Conservation (phyloP, 495 filamentous ascomycete genomes). For the Aspergillus homomorphus region DNA sequence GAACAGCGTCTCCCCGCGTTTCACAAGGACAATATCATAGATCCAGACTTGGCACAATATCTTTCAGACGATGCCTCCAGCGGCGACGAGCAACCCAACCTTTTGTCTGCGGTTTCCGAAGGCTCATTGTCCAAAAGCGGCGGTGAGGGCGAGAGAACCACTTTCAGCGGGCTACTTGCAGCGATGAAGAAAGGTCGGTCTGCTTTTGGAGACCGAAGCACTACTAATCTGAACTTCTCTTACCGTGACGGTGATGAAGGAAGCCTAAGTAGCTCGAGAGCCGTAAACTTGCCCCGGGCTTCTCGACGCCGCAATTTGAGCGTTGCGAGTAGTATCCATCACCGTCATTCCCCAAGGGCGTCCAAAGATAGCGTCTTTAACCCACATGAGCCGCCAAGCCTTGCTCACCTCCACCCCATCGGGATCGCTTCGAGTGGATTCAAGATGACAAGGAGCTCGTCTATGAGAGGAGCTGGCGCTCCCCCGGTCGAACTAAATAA, state of each 20-base stretch:
- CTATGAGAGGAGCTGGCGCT: constrained; percentile 72
- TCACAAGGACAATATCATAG: constrained; percentile 96
- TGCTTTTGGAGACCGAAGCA: constrained; percentile 66
- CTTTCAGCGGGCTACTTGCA: constrained; percentile 53
- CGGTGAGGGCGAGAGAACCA: constrained; percentile 53
- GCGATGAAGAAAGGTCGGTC: constrained; percentile 72
- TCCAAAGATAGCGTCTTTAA: constrained; percentile 42
- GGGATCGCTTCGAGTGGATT: constrained; percentile 39
- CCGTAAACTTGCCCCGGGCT: constrained; percentile 48
- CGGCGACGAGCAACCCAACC: constrained; percentile 85
- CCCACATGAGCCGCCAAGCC: constrained; percentile 27
- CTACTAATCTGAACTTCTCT: constrained; percentile 57
- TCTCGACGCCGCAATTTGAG: constrained; percentile 74
- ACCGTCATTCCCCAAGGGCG: constrained; percentile 63
- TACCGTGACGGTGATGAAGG: constrained; percentile 60
- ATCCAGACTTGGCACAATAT: constrained; percentile 91
- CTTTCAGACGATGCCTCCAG: constrained; percentile 93
- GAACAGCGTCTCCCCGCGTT: constrained; percentile 80
- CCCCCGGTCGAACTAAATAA: constrained; percentile 79
- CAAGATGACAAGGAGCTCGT: constrained; percentile 74
- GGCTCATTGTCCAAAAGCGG: constrained; percentile 45
- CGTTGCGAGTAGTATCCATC: constrained; percentile 65
- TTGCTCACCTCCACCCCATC: constrained; percentile 18
- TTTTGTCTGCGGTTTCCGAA: constrained; percentile 69
- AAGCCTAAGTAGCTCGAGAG: constrained; percentile 57